Percentiles rank a stretch among this genome's conserved stretches.
These are phyloP conservation scores for Lactifluus subvellereus DNA, from an alignment of 768 basidiomycete genomes.

Conservation along the genomic window DNA sequence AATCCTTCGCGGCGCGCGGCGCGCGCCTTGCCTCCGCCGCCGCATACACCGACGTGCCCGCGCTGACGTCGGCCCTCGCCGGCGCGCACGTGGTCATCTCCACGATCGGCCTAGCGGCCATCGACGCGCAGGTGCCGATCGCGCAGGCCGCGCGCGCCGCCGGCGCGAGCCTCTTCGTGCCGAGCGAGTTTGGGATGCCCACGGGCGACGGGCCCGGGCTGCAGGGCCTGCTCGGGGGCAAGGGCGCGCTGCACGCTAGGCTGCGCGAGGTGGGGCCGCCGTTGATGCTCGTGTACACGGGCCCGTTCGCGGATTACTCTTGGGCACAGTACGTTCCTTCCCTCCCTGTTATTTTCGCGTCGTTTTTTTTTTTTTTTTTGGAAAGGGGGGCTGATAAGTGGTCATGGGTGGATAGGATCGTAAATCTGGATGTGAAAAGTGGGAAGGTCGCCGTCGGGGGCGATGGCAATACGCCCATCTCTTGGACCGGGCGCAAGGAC, in stretches of 20 bases:
- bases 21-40: constrained; percentile 5
- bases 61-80: constrained; percentile 19
- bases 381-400: too few relatives aligned
- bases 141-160: constrained; percentile 24
- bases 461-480: constrained; percentile 18
- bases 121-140: constrained; percentile 16
- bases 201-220: neutral
- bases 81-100: constrained; percentile 23
- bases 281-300: constrained; percentile 21
- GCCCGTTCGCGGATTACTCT: constrained; percentile 21
- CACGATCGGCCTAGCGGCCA: constrained; percentile 4
- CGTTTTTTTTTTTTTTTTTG: too few relatives aligned
- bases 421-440: constrained; percentile 11
- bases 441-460: constrained; percentile 22
- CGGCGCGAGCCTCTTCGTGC: constrained; percentile 21
- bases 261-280: constrained; percentile 23
- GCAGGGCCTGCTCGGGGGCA: constrained; percentile 11
- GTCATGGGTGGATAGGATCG: neutral
- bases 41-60: constrained; percentile 12
- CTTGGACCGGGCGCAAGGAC: constrained; percentile 24
- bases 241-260: constrained; percentile 12
- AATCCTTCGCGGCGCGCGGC: constrained; percentile 16
- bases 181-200: constrained; percentile 29
- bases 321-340: constrained; percentile 9
- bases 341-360: neutral